Evolutionary conservation across 83 land plant species (phyloP).

Genomic region (Picea engelmannii): DNA sequence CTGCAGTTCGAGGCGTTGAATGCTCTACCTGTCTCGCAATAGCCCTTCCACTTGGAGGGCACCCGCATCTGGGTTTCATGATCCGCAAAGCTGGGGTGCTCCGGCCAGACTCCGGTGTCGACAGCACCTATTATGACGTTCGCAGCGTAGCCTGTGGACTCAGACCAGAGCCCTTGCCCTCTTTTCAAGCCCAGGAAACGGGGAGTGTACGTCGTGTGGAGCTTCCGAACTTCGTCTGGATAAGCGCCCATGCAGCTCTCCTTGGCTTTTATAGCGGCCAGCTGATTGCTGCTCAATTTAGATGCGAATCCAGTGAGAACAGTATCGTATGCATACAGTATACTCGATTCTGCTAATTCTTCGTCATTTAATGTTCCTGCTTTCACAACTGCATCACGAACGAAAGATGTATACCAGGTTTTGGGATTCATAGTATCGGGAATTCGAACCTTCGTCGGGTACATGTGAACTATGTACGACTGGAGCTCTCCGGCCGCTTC

Average conservation of each 20-base stretch:
- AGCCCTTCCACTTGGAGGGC: constrained; percentile 37
- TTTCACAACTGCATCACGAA: not conserved
- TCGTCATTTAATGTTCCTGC: not conserved
- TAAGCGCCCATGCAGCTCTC: too few species aligned
- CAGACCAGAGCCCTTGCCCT: constrained; percentile 13
- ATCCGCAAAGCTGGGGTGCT: too few species aligned
- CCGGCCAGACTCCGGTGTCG: too few species aligned
- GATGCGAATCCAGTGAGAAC: constrained; percentile 33
- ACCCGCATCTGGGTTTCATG: too few species aligned
- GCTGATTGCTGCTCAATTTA: constrained; percentile 7
- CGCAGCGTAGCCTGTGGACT: constrained; percentile 5
- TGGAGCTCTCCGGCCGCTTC: not conserved
- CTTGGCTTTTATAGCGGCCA: not conserved
- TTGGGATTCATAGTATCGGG: not conserved
- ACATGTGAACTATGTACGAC: not conserved
- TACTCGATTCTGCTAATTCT: not conserved
- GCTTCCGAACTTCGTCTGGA: too few species aligned
- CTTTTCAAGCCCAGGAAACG: constrained; percentile 33
- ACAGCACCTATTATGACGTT: constrained; percentile 37
- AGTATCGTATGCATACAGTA: constrained; percentile 24
- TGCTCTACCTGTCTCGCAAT: constrained; percentile 18
- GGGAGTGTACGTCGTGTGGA: constrained; percentile 41
- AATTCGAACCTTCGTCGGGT: not conserved
- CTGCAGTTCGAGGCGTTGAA: constrained; percentile 25
- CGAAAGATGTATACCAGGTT: not conserved